Conservation (phyloP, 805 yeast genomes). For the Yarrowia sp. region DNA sequence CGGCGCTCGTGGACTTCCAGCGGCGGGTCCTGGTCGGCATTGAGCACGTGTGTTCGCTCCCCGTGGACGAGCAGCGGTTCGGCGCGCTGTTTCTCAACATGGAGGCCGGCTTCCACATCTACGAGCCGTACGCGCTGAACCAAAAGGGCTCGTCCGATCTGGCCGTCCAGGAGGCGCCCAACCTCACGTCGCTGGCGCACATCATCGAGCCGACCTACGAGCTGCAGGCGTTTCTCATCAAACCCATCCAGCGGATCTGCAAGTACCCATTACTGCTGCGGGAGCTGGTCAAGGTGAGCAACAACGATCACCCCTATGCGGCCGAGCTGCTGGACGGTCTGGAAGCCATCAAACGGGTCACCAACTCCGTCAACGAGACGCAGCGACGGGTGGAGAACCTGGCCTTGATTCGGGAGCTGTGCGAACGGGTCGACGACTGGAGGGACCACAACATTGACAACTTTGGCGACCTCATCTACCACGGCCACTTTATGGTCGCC, state of each 20-base stretch:
- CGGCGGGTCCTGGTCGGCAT: constrained; percentile 85
- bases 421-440: constrained; percentile 87
- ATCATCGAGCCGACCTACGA: constrained; percentile 86
- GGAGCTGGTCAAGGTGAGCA: constrained; percentile 66
- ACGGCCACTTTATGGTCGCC: constrained; percentile 63
- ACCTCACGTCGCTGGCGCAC: constrained; percentile 60
- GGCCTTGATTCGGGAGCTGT: constrained; percentile 69
- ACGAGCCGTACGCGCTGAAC: constrained; percentile 94
- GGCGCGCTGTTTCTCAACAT: constrained; percentile 90
- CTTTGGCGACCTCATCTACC: constrained; percentile 84
- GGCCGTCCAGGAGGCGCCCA: constrained; percentile 65
- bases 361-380: constrained; percentile 87
- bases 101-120: constrained; percentile 82
- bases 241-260: constrained; percentile 96
- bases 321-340: constrained; percentile 77
- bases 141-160: constrained; percentile 87
- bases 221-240: constrained; percentile 84
- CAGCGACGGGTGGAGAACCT: constrained; percentile 90
- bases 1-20: constrained; percentile 88
- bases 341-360: constrained; percentile 80
- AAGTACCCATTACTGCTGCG: constrained; percentile 83
- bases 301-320: constrained; percentile 50
- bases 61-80: constrained; percentile 77
- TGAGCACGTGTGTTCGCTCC: constrained; percentile 83
- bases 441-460: constrained; percentile 79